A percentile compares a stretch with the other conserved stretches of the same genome.
Evolutionary conservation across 345 rosid genomes (phyloP).

Genomic region (Eutrema yunnanense): DNA sequence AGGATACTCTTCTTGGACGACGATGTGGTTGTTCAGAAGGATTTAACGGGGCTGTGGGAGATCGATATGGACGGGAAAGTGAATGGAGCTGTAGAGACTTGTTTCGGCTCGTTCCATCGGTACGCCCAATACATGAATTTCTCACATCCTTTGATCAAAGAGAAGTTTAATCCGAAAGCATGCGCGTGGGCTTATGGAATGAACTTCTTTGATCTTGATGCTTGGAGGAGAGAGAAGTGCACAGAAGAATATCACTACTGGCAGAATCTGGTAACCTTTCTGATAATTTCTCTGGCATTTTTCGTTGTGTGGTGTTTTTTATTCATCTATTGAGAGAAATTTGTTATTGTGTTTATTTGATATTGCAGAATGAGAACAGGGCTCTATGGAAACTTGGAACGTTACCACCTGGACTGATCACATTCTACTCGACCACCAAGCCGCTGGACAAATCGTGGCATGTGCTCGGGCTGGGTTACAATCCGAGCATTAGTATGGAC

Average conservation of each 20-base stretch:
- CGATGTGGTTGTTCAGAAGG: conserved; percentile 95
- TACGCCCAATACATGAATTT: conserved; percentile 97
- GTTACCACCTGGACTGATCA: conserved; percentile 87
- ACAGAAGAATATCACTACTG: conserved; percentile 98
- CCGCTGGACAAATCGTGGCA: conserved; percentile 97
- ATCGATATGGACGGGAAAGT: conserved; percentile 98
- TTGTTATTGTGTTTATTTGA: not conserved
- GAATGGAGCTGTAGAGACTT: conserved; percentile 96
- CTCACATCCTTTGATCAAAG: conserved; percentile 92
- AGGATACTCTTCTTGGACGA: conserved; percentile 88
- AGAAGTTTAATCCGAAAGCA: conserved; percentile 93
- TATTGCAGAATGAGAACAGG: conserved; percentile 85
- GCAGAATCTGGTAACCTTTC: conserved; percentile 74
- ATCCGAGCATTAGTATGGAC: conserved; percentile 89
- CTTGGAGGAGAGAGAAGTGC: conserved; percentile 98
- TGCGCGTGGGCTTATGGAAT: conserved; percentile 99
- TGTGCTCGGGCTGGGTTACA: conserved; percentile 90
- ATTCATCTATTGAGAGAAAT: not conserved
- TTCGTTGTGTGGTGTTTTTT: not conserved
- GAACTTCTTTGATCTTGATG: conserved; percentile 99
- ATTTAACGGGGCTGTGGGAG: conserved; percentile 90
- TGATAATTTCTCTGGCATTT: not conserved
- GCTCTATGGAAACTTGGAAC: conserved; percentile 94
- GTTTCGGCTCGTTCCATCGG: conserved; percentile 95
- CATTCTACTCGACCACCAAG: conserved; percentile 90